phyloP scores from a whole-genome alignment of 352 stramenopile species.

The Phytophthora ramorum region DNA sequence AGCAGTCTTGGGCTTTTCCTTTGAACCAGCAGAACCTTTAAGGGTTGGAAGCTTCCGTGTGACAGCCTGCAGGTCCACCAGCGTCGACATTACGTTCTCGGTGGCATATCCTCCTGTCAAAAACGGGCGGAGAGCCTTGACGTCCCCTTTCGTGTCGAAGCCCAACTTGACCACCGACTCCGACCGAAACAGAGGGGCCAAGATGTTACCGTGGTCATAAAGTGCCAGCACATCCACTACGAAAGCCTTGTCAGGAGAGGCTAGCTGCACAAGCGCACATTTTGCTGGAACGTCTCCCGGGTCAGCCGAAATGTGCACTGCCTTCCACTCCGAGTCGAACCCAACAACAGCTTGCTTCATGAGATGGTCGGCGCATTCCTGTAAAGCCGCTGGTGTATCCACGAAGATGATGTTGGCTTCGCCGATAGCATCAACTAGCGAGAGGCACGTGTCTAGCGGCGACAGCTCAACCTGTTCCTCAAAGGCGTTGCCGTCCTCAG shows the following conservation, averaged over 20 bases:
- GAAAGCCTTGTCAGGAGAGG: slow-evolving; percentile 62
- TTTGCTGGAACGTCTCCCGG: slow-evolving; percentile 26
- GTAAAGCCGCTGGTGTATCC: slow-evolving; percentile 46
- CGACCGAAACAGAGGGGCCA: slow-evolving; percentile 53
- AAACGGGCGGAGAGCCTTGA: slow-evolving; percentile 63
- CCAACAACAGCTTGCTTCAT: slow-evolving; percentile 54
- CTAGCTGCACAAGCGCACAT: slow-evolving; percentile 73
- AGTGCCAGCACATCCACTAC: slow-evolving; percentile 73
- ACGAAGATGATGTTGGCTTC: slow-evolving; percentile 66
- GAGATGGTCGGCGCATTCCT: slow-evolving; percentile 51
- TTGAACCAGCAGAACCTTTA: slow-evolving; percentile 6
- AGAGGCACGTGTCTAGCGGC: slow-evolving; percentile 53
- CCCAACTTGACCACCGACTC: slow-evolving; percentile 70
- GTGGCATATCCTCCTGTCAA: slow-evolving; percentile 31
- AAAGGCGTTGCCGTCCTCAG: slow-evolving; percentile 30
- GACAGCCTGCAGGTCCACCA: slow-evolving; percentile 68
- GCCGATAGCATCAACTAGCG: slow-evolving; percentile 49
- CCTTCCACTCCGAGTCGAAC: slow-evolving; percentile 86
- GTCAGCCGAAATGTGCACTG: slow-evolving; percentile 38
- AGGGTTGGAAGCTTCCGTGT: slow-evolving; percentile 41
- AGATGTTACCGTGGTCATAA: slow-evolving; percentile 33
- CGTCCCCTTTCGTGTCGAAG: slow-evolving; percentile 73
- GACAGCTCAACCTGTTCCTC: slow-evolving; percentile 52
- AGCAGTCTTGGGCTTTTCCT: slow-evolving; percentile 7
- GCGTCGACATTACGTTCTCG: slow-evolving; percentile 49